Evolutionary conservation across 2,329 filamentous ascomycete species (phyloP).

Genomic region (Claviceps spartinae): DNA sequence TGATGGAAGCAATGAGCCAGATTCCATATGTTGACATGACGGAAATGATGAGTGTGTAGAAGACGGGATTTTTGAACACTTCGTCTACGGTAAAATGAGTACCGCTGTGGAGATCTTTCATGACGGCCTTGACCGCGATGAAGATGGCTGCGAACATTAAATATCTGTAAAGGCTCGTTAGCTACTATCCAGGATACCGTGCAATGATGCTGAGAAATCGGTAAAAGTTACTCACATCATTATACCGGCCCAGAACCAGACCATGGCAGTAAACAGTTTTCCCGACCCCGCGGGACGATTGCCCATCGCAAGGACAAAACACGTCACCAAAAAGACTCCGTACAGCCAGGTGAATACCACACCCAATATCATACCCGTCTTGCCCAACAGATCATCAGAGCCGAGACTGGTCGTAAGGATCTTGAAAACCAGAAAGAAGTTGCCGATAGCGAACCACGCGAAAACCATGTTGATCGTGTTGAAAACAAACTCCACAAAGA

Average conservation of each 20-base stretch:
- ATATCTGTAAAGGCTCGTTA: slow-evolving; percentile 41
- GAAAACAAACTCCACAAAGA: slow-evolving; percentile 87
- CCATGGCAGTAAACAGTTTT: slow-evolving; percentile 88
- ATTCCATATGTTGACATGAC: slow-evolving; percentile 85
- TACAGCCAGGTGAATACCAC: slow-evolving; percentile 96
- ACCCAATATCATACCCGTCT: slow-evolving; percentile 64
- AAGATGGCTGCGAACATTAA: slow-evolving; percentile 90
- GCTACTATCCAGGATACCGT: background rate
- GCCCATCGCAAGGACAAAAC: slow-evolving; percentile 86
- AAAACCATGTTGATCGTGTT: slow-evolving; percentile 96
- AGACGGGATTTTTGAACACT: slow-evolving; percentile 76
- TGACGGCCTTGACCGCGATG: slow-evolving; percentile 79
- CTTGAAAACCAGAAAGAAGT: slow-evolving; percentile 98
- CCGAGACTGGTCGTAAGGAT: slow-evolving; percentile 85
- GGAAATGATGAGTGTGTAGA: slow-evolving; percentile 88
- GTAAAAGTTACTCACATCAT: slow-evolving; percentile 56
- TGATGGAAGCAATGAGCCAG: slow-evolving; percentile 78
- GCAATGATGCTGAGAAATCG: background rate
- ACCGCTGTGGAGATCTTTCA: slow-evolving; percentile 48
- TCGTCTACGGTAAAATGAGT: slow-evolving; percentile 54
- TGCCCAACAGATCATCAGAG: slow-evolving; percentile 53
- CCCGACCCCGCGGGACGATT: slow-evolving; percentile 92
- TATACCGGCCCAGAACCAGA: slow-evolving; percentile 94
- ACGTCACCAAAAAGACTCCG: slow-evolving; percentile 78
- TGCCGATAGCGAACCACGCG: slow-evolving; percentile 95